Evolutionary conservation across 129 eudicot genomes (phyloP).

Genomic region (Artemisia tridentata): DNA sequence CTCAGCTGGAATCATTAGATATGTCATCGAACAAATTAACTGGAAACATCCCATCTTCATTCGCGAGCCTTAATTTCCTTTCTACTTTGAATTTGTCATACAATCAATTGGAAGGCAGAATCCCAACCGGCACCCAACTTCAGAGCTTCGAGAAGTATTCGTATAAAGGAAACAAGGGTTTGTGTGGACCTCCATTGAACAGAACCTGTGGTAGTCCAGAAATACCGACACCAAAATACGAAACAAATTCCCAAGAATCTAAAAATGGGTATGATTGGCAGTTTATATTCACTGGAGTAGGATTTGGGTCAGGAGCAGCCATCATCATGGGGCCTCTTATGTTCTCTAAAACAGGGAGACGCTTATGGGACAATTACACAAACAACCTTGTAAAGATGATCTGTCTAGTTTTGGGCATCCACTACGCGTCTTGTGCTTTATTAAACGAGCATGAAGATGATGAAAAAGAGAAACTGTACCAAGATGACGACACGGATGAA

Average conservation of each 20-base stretch:
- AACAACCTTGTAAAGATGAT: slow-evolving; percentile 40
- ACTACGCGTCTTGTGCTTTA: slow-evolving; percentile 35
- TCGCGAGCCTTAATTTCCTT: slow-evolving; percentile 43
- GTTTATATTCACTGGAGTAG: slow-evolving; percentile 61
- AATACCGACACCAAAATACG: slow-evolving; percentile 11
- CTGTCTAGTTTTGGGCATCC: slow-evolving; percentile 29
- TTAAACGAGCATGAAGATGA: slow-evolving; percentile 35
- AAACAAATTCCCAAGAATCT: background rate
- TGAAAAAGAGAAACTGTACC: slow-evolving; percentile 36
- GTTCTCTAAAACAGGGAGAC: slow-evolving; percentile 42
- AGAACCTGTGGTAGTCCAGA: slow-evolving; percentile 4
- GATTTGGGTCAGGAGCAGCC: slow-evolving; percentile 71
- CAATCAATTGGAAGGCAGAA: slow-evolving; percentile 47
- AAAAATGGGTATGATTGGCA: slow-evolving; percentile 41
- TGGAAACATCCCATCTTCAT: slow-evolving; percentile 50
- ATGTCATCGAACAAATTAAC: slow-evolving; percentile 52
- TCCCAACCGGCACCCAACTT: slow-evolving; percentile 48
- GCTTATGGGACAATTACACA: slow-evolving; percentile 37
- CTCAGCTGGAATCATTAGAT: slow-evolving; percentile 60
- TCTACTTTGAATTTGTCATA: slow-evolving; percentile 46
- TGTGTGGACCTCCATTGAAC: slow-evolving; percentile 53
- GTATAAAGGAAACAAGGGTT: slow-evolving; percentile 45
- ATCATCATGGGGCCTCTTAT: slow-evolving; percentile 48
- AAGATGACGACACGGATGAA: slow-evolving; percentile 40
- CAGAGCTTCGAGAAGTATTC: slow-evolving; percentile 40